phyloP scores from a whole-genome alignment of 495 filamentous ascomycete genomes.

The Letharia lupina region DNA sequence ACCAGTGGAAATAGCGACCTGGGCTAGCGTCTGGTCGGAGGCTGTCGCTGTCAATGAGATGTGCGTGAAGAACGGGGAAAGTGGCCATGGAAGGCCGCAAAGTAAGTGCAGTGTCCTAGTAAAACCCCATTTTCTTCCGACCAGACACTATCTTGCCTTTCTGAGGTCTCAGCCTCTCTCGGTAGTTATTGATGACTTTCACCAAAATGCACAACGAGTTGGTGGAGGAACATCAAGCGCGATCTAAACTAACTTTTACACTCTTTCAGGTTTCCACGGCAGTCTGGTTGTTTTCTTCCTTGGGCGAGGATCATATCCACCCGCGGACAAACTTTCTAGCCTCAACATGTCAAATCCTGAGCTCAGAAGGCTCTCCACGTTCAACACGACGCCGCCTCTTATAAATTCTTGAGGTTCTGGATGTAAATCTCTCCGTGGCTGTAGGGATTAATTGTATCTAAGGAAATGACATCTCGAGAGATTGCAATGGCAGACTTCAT shows the following conservation, averaged over 20 bases:
- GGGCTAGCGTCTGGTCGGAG: background rate
- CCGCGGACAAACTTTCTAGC: background rate
- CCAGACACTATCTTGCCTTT: background rate
- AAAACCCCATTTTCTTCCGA: background rate
- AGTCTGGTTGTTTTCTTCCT: background rate
- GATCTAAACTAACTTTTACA: background rate
- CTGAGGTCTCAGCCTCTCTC: background rate
- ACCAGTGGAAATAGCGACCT: background rate
- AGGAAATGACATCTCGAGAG: background rate
- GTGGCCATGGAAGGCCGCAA: background rate
- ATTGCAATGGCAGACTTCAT: background rate
- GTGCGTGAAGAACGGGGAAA: background rate
- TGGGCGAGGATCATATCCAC: background rate
- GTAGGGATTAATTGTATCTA: background rate
- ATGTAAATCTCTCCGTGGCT: background rate
- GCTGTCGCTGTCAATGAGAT: background rate
- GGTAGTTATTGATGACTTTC: background rate
- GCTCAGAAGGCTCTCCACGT: background rate
- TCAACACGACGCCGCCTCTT: background rate
- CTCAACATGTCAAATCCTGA: background rate
- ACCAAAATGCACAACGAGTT: background rate
- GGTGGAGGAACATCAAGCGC: background rate
- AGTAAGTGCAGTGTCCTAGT: background rate
- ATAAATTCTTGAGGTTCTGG: background rate
- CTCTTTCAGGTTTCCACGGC: background rate